Base-by-base conservation (phyloP, 2,329 filamentous ascomycete genomes). In the Diatrype stigma region DNA sequence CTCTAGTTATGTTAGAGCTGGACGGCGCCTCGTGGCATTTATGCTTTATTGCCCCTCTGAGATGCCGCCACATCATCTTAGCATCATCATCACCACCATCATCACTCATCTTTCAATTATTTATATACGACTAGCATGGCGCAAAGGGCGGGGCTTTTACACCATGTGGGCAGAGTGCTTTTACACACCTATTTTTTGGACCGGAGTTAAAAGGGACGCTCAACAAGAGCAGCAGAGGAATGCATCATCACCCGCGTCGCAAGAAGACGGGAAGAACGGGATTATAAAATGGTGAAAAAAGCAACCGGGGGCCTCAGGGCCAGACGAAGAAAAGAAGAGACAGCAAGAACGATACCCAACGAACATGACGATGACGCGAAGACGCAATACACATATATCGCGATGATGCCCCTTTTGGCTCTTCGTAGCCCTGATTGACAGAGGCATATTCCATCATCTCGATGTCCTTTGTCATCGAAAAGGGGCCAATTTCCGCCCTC, bases 231-330 rank as follows among this genome's bases (percentile, higher is more conserved):
- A 49, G 45, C 46, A 46, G 11, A 37, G 30, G 40, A 32, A 16
- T 35, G 16, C 35, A 23, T 35, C 37, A 42, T 38, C 14, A 34
- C 17, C 21, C n/a, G 46, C 47, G 16, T 19, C 11, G 21, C 45
- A 14, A 38, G 30, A 21, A 30, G 50, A 22, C 32, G 23, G 37
- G 48, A 50, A 42, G 45, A 56, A 42, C 22, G 45, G 38, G 38
- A n/a, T n/a, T n/a, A n/a, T n/a, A n/a, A n/a, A n/a, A n/a, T n/a
- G n/a, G n/a, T n/a, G 45, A 45, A 16, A 35, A 19, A 49, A 51
- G 51, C 49, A 23, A 14, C 53, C 55, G 52, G 65, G 62, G 64
- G 60, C 65, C 66, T 69, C 66, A 67, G 65, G 65, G 61, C 64
- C 30, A 51, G 52, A 58, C 46, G 45, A 46, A 56, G 32, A 51